Evolutionary conservation across 805 yeast species (phyloP), one percentile per base, ranked within the genome.

Genomic region (Metschnikowia reukaufii): DNA sequence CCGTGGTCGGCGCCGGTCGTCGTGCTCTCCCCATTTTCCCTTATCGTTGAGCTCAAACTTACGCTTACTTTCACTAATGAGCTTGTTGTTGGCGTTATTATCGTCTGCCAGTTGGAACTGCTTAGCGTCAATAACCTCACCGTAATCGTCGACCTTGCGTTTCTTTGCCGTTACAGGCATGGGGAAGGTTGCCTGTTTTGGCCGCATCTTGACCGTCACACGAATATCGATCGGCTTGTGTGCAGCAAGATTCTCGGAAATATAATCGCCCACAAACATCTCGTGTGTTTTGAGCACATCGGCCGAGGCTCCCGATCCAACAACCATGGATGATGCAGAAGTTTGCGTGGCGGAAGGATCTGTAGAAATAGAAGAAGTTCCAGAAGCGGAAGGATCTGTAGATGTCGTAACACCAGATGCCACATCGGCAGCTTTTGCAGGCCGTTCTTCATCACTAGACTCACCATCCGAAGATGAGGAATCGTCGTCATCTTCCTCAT

Each of bases 111-210:
- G 75, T 52, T 74, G 76, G 58, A 83, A 86, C 55, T 84, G 85
- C 32, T 81, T 78, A 36, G 77, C 76, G 51, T 84, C 83, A 17
- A 91, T 82, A 1, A 83, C 67, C 46, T 81, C 84, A 25, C 99
- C 99, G 63, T 92, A 94, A 54, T 92, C 97, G 61, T 94, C 98
- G 39, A 76, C 69, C 54, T 86, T 81, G 19, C 77, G 69, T 55
- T 80, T 79, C 39, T 73, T 77, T 6, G 60, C 50, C 20, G 54
- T 52, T 1, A 78, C 76, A 32, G 79, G 68, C 55, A 72, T 86
- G 10, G 96, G 98, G 60, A 92, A 94, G 87, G 86, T 84, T 36
- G 76, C 73, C 75, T 79, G 63, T 72, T 75, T 65, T 60, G 78
- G 64, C 72, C 79, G 58, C 63, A 72, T 67, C 31, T 74, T 72